Evolutionary conservation across 2,329 filamentous ascomycete species (phyloP).

Genomic region (Celoporthe dispersa): DNA sequence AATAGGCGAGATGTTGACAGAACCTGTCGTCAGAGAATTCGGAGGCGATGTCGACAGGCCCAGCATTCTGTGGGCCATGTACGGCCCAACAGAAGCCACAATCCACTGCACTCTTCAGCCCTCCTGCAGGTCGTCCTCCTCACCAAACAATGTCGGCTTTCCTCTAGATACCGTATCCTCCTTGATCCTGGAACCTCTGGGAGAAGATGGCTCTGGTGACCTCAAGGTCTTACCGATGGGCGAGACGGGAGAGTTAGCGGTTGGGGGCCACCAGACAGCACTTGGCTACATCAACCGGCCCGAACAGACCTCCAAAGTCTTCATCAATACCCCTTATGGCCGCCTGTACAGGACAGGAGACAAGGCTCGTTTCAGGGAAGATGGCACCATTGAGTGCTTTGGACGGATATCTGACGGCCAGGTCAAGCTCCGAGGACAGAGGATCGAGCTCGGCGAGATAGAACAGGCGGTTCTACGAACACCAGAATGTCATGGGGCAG

Average conservation of each 20-base stretch:
- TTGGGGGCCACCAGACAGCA: slow-evolving; percentile 82
- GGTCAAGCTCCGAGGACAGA: slow-evolving; percentile 84
- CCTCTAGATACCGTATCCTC: slow-evolving; percentile 82
- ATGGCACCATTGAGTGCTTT: slow-evolving; percentile 79
- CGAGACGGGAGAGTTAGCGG: slow-evolving; percentile 76
- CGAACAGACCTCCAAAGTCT: slow-evolving; percentile 73
- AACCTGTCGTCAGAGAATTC: slow-evolving; percentile 77
- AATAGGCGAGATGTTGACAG: slow-evolving; percentile 91
- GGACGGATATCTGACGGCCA: slow-evolving; percentile 81
- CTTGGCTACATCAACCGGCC: slow-evolving; percentile 80
- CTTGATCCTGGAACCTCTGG: slow-evolving; percentile 64
- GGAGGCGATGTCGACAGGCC: slow-evolving; percentile 57
- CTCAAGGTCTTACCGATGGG: slow-evolving; percentile 62
- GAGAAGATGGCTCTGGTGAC: slow-evolving; percentile 36
- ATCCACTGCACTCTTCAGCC: slow-evolving; percentile 85
- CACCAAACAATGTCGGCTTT: slow-evolving; percentile 72
- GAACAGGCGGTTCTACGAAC: slow-evolving; percentile 71
- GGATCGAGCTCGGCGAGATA: slow-evolving; percentile 79
- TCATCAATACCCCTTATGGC: slow-evolving; percentile 71
- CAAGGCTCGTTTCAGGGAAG: slow-evolving; percentile 68
- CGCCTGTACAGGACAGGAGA: slow-evolving; percentile 84
- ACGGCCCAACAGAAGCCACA: slow-evolving; percentile 88
- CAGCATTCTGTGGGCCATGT: slow-evolving; percentile 88
- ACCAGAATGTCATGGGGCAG: slow-evolving; percentile 65
- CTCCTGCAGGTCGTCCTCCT: slow-evolving; percentile 58